Percentiles rank a stretch among this genome's conserved stretches.
Evolutionary conservation across 1,139 yeast species (phyloP).

Genomic region (Tardiomyces blankii): DNA sequence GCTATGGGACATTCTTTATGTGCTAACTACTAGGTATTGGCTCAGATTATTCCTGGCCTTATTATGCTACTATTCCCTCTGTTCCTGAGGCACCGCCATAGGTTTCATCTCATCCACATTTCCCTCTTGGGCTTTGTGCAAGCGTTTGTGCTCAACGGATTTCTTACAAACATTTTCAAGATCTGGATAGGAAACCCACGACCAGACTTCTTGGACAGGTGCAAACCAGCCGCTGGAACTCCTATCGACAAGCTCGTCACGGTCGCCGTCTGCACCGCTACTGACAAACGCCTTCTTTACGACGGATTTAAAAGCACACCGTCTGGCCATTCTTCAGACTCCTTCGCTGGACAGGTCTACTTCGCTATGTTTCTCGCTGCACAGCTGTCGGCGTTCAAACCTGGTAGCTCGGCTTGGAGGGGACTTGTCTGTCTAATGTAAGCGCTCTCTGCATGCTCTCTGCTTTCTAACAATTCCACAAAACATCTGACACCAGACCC

Average conservation of each 20-base stretch:
- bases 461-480: not conserved
- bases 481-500: too few species aligned
- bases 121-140: constrained; percentile 36
- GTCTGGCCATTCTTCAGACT: constrained; percentile 65
- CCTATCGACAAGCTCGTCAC: constrained; percentile 35
- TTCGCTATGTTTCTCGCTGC: constrained; percentile 53
- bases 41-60: constrained; percentile 17
- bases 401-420: constrained; percentile 23
- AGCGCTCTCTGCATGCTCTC: too few species aligned
- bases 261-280: constrained; percentile 40
- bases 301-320: constrained; percentile 80
- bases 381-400: constrained; percentile 35
- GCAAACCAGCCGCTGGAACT: constrained; percentile 39
- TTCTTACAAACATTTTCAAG: constrained; percentile 48
- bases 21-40: not conserved
- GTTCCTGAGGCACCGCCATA: constrained; percentile 13
- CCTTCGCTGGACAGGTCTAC: constrained; percentile 58
- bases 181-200: constrained; percentile 72
- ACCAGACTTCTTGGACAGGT: constrained; percentile 68
- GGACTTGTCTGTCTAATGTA: constrained; percentile 4
- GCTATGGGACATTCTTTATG: too few species aligned
- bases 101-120: constrained; percentile 23
- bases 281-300: constrained; percentile 25
- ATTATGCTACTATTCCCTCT: constrained; percentile 20
- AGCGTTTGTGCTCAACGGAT: constrained; percentile 32